Evolutionary conservation across 139 green algal species (phyloP), one percentile per base, ranked within the genome.

Genomic region (Chlamydomonas schloesseri): DNA sequence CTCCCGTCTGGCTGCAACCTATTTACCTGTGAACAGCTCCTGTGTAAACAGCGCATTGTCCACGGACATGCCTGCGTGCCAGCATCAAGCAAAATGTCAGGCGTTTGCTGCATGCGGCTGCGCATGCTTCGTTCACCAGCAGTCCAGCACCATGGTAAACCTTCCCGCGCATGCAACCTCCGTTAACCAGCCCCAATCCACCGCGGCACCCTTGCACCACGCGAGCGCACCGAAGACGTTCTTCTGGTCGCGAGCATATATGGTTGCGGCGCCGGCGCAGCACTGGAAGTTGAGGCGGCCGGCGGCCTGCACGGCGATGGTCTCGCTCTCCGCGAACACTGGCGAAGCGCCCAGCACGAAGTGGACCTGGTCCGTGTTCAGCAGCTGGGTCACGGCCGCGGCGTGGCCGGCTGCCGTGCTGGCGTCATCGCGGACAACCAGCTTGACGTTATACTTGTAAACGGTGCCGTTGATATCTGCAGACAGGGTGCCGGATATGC

Each of bases 211-310:
- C 57, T 6, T 29, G 57, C 20, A 64, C 57, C n/a, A n/a, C n/a
- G n/a, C n/a, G n/a, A n/a, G 5, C 64, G 13, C n/a, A 83, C 78
- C 79, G 70, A 85, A 85, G 0, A 75, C 68, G 79, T 76, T 70
- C 15, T 55, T 77, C 4, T 58, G 79, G 50, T 85, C 67, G 0
- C 79, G 65, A 18, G 46, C 23, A 33, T 60, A 85, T 0, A 76
- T 69, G 23, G 13, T 57, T 0, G 79, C 23, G 0, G 65, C 65
- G 2, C 31, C 31, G 29, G 79, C 17, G 79, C 79, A 85, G 79
- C 79, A 85, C 2, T 85, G 79, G 47, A 85, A 76, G 47, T 85
- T 85, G 3, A 85, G 64, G 20, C 78, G 78, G 33, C 68, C 64
- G 3, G 60, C 26, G 26, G 26, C 55, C 55, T 74, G 42, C 13